Conservation (phyloP, 306 rosid genomes). For the Cicer judaicum region DNA sequence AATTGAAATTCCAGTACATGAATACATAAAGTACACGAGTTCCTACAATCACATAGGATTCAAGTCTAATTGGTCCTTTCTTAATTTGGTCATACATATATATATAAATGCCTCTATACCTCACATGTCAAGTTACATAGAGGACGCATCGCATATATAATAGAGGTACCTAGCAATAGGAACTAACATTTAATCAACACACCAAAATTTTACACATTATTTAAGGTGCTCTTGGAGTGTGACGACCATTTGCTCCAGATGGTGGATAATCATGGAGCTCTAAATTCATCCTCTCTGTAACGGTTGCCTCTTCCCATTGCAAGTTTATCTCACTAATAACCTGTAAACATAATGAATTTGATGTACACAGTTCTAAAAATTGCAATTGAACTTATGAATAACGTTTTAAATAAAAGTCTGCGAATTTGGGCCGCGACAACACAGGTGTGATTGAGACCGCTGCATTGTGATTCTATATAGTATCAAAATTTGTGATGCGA, state of each 20-base stretch:
- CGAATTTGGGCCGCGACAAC: too few species aligned
- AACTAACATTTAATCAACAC: conserved; percentile 51
- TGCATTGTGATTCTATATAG: too few species aligned
- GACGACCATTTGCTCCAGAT: conserved; percentile 82
- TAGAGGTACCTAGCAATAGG: conserved; percentile 21
- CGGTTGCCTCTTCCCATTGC: conserved; percentile 39
- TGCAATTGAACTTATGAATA: background rate
- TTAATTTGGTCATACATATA: conserved; percentile 20
- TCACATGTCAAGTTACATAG: conserved; percentile 43
- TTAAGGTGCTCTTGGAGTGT: conserved; percentile 79
- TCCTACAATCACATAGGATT: conserved; percentile 1
- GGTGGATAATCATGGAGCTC: conserved; percentile 84
- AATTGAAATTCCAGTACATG: conserved; percentile 4
- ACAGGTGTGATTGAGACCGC: too few species aligned
- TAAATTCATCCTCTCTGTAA: conserved; percentile 63
- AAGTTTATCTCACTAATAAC: conserved; percentile 39
- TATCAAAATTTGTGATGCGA: too few species aligned
- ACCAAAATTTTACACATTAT: conserved; percentile 28
- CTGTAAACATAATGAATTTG: conserved; percentile 44
- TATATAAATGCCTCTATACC: background rate
- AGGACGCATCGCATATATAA: background rate
- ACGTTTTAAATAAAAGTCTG: too few species aligned
- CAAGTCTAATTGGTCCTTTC: conserved; percentile 25
- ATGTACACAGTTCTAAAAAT: background rate
- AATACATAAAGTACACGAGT: conserved; percentile 20